Evolutionary conservation across 306 rosid genomes (phyloP).

Genomic region (Prunus mume): DNA sequence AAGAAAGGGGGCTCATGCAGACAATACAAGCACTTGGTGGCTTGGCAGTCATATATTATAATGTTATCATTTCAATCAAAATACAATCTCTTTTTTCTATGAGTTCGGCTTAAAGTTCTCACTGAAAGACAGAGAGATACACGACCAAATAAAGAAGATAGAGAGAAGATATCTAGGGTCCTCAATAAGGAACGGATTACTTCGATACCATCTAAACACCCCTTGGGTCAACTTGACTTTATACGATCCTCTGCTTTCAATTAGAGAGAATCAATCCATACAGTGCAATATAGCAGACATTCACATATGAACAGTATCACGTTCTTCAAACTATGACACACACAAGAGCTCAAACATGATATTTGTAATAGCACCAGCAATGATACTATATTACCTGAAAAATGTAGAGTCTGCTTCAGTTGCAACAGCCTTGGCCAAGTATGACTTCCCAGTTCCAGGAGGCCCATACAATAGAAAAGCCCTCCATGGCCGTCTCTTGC

Average conservation of each 20-base stretch:
- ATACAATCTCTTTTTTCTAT: neutral
- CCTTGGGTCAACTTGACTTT: neutral
- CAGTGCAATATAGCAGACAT: neutral
- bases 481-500: constrained; percentile 98
- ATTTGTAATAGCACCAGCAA: too few species aligned
- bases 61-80: neutral
- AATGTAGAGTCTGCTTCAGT: constrained; percentile 98
- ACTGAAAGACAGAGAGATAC: neutral
- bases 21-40: neutral
- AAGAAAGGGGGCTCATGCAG: neutral
- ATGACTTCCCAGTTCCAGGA: constrained; percentile 98
- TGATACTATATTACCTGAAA: constrained; percentile 58
- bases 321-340: neutral
- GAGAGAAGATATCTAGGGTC: neutral
- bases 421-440: constrained; percentile 99
- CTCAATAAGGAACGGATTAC: neutral
- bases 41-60: neutral
- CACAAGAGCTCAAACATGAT: neutral
- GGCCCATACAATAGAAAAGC: constrained; percentile 95
- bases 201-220: neutral
- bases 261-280: neutral
- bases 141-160: neutral
- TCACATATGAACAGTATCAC: neutral
- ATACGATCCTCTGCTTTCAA: neutral
- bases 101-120: neutral